phyloP scores from a whole-genome alignment of 2,329 filamentous ascomycete genomes.

The Claviceps monticola region DNA sequence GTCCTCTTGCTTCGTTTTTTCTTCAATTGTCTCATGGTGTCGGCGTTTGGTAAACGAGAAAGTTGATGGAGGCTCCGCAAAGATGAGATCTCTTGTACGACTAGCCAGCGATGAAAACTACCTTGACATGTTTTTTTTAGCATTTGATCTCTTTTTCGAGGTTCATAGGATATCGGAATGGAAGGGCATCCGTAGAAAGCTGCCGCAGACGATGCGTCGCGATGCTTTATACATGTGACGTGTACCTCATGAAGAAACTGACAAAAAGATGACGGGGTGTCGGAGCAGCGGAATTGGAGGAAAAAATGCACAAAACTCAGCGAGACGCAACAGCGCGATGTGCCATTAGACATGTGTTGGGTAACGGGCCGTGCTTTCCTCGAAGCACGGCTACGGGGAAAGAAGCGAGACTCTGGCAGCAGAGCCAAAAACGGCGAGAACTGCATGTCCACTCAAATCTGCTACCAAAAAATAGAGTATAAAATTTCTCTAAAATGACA shows the following conservation, averaged over 20 bases:
- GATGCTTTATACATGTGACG: background rate
- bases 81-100: conserved; percentile 1
- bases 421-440: no score
- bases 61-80: background rate
- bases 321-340: background rate
- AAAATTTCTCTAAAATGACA: no score
- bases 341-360: background rate
- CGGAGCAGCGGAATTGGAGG: background rate
- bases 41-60: conserved; percentile 5
- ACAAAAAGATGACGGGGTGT: background rate
- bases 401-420: background rate
- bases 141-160: background rate
- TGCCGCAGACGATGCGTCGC: background rate
- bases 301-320: background rate
- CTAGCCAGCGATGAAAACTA: background rate
- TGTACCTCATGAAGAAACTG: background rate
- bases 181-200: background rate
- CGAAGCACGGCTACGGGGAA: background rate
- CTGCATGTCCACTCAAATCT: background rate
- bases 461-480: background rate
- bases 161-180: background rate
- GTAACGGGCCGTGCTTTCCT: background rate
- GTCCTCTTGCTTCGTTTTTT: background rate
- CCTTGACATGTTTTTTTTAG: background rate
- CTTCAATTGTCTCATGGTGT: background rate